Conservation (phyloP, 1,139 yeast species). For the Martiniozyma asiatica region DNA sequence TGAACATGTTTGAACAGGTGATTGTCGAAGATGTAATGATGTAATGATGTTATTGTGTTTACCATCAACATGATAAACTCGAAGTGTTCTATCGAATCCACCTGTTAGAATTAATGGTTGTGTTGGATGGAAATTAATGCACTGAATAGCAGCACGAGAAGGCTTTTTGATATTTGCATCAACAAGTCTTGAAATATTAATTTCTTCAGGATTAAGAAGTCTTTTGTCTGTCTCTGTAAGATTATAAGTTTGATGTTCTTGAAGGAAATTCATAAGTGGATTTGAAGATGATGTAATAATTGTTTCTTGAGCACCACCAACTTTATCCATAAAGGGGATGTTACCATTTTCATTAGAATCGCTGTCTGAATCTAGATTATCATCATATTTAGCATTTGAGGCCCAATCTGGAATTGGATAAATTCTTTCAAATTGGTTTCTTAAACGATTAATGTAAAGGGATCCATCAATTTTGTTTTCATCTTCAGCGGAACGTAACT, state of each 20-base stretch:
- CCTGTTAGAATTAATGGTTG: slow-evolving; percentile 81
- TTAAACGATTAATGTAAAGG: slow-evolving; percentile 58
- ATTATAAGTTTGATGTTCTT: slow-evolving; percentile 45
- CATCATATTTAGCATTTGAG: slow-evolving; percentile 27
- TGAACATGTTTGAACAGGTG: slow-evolving; percentile 69
- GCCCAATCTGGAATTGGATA: slow-evolving; percentile 91
- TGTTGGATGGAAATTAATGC: slow-evolving; percentile 71
- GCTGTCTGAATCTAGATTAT: slow-evolving; percentile 22
- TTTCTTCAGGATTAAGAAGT: slow-evolving; percentile 55
- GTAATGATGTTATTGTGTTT: slow-evolving; percentile 71
- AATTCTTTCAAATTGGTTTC: slow-evolving; percentile 77
- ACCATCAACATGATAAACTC: slow-evolving; percentile 91
- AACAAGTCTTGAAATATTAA: slow-evolving; percentile 68
- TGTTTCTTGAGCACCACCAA: slow-evolving; percentile 23
- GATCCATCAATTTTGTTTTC: slow-evolving; percentile 55
- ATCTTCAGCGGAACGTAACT: slow-evolving; percentile 51
- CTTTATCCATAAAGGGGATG: slow-evolving; percentile 24
- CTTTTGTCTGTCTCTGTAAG: slow-evolving; percentile 31
- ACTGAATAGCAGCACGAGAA: slow-evolving; percentile 71
- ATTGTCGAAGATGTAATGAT: slow-evolving; percentile 62
- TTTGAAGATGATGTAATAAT: slow-evolving; percentile 32
- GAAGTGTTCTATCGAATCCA: slow-evolving; percentile 81
- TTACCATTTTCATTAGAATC: slow-evolving; percentile 22
- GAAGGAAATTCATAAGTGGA: slow-evolving; percentile 49
- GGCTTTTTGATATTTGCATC: slow-evolving; percentile 71